Evolutionary conservation across 495 filamentous ascomycete species (phyloP).

Genomic region (Aspergillus taichungensis): DNA sequence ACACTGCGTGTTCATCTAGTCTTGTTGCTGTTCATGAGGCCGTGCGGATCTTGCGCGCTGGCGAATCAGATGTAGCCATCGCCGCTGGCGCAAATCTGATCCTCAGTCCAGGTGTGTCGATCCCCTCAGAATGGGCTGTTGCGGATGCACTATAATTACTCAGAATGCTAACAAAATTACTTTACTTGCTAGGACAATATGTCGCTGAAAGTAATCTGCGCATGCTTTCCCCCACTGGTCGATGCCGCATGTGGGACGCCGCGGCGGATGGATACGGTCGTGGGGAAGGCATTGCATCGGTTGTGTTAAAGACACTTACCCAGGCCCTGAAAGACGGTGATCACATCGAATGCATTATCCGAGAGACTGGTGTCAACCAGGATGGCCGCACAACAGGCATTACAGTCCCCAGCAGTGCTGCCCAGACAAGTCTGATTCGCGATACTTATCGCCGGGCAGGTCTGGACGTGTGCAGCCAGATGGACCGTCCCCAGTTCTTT

Average conservation of each 20-base stretch:
- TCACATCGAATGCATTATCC: constrained; percentile 30
- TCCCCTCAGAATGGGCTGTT: no score
- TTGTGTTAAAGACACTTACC: constrained; percentile 32
- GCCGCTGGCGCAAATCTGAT: constrained; percentile 33
- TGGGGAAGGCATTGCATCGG: constrained; percentile 33
- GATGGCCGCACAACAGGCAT: constrained; percentile 31
- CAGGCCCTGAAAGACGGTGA: constrained; percentile 28
- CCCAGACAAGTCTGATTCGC: constrained; percentile 27
- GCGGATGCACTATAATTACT: no score
- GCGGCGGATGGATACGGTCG: constrained; percentile 38
- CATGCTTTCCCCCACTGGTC: constrained; percentile 26
- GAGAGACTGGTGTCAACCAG: constrained; percentile 26
- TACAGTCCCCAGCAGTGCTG: constrained; percentile 23
- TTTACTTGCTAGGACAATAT: no score
- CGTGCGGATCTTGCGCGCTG: constrained; percentile 30
- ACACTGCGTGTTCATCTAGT: constrained; percentile 51
- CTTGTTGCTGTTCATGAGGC: constrained; percentile 37
- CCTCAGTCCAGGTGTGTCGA: constrained; percentile 20
- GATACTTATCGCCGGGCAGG: constrained; percentile 25
- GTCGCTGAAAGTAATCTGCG: constrained; percentile 22
- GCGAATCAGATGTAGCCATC: constrained; percentile 30
- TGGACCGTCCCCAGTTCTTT: constrained; percentile 28
- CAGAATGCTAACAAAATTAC: no score
- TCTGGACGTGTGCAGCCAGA: constrained; percentile 20
- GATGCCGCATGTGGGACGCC: constrained; percentile 33